phyloP scores from a whole-genome alignment of 148 eudicot species.

The Chenopodium album region DNA sequence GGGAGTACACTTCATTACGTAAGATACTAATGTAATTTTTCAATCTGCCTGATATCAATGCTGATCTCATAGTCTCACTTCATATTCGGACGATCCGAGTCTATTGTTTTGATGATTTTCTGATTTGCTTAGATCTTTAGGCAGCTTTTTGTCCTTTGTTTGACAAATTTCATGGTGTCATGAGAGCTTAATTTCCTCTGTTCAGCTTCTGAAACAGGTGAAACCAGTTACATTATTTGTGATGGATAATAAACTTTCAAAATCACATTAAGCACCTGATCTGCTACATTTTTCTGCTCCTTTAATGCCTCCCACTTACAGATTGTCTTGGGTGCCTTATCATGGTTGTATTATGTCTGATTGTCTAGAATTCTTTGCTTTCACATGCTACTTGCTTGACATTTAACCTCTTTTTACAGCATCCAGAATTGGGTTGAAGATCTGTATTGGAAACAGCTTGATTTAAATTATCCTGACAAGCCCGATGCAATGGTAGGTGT shows the following conservation, averaged over 20 bases:
- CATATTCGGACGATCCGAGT: background rate
- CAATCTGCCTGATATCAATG: too few relatives aligned
- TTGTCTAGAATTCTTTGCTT: background rate
- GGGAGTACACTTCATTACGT: background rate
- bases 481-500: conserved; percentile 71
- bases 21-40: too few relatives aligned
- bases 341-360: background rate
- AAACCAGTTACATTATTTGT: background rate
- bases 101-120: background rate
- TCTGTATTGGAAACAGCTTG: conserved; percentile 95
- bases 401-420: conserved; percentile 35
- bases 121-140: background rate
- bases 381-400: background rate
- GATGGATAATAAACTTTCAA: too few relatives aligned
- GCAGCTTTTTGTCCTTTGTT: background rate
- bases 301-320: background rate
- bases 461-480: conserved; percentile 73
- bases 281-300: background rate
- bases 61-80: background rate
- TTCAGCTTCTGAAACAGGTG: background rate
- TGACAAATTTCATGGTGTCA: background rate
- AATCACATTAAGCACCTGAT: background rate
- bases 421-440: conserved; percentile 94
- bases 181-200: background rate
- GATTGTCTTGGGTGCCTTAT: background rate